Conservation (phyloP, 768 basidiomycete species). For the Leccinum imitatum region DNA sequence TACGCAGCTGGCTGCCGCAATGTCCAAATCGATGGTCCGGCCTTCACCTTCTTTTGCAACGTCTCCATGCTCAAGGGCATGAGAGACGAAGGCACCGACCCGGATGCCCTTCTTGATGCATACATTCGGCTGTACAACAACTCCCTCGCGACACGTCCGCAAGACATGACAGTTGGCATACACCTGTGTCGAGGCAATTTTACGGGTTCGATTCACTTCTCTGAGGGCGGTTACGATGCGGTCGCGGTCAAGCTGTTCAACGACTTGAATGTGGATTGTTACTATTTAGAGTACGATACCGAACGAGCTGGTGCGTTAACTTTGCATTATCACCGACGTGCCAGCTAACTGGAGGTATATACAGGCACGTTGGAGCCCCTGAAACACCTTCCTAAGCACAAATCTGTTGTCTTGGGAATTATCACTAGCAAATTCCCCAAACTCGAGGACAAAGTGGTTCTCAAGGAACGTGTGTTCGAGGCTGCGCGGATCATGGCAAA, state of each 20-base stretch:
- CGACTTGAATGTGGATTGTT: not conserved
- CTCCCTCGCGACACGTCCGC: not conserved
- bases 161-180: not conserved
- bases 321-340: not conserved
- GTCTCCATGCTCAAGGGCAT: not conserved
- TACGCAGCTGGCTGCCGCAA: not conserved
- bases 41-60: not conserved
- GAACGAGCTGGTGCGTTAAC: not conserved
- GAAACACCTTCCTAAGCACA: not conserved
- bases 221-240: not conserved
- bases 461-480: not conserved
- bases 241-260: not conserved
- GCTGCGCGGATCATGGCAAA: not conserved
- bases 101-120: not conserved
- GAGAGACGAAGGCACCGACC: not conserved
- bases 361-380: not conserved
- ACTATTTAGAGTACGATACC: not conserved
- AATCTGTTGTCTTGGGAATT: not conserved
- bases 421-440: not conserved
- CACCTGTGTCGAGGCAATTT: not conserved
- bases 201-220: not conserved
- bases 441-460: not conserved
- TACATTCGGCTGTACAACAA: not conserved
- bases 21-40: not conserved
- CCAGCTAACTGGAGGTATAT: not conserved